A percentile compares a stretch with the other conserved stretches of the same genome.
Evolutionary conservation across 2,329 filamentous ascomycete genomes (phyloP).

Genomic region (Raffaelea arxii): DNA sequence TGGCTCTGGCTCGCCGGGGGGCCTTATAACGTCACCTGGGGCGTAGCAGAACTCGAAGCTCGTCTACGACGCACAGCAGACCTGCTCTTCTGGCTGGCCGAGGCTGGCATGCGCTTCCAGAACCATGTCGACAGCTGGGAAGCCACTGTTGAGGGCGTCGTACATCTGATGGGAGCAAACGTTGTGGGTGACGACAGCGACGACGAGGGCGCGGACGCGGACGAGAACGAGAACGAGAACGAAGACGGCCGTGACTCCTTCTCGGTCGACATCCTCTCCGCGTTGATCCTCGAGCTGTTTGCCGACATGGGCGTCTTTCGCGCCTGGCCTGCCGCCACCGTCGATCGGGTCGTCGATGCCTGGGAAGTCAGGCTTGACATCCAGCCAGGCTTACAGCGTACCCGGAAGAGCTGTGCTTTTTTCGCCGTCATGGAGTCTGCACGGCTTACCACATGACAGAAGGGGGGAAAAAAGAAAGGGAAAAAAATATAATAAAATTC

Average conservation of each 20-base stretch:
- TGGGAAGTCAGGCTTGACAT: too few species aligned
- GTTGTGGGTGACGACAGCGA: neutral
- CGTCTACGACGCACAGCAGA: conserved; percentile 11
- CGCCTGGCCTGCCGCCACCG: too few species aligned
- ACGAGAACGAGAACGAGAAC: neutral
- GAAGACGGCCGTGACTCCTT: too few species aligned
- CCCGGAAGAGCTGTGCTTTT: too few species aligned
- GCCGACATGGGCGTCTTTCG: too few species aligned
- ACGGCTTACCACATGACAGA: neutral
- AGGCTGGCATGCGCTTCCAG: conserved; percentile 14
- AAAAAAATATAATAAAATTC: too few species aligned
- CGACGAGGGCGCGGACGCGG: neutral
- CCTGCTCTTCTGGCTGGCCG: conserved; percentile 20
- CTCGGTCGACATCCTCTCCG: too few species aligned
- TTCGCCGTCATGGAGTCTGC: too few species aligned
- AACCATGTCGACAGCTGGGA: conserved; percentile 18
- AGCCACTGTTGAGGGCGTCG: conserved; percentile 10
- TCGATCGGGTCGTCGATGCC: too few species aligned
- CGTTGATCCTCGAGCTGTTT: too few species aligned
- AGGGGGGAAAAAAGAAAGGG: neutral
- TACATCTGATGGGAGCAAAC: conserved; percentile 4
- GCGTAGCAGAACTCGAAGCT: neutral
- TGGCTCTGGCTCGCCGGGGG: conserved; percentile 15
- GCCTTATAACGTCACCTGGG: conserved; percentile 10
- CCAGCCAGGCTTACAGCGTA: too few species aligned